Percentiles rank a stretch among this genome's conserved stretches.
Evolutionary conservation across 2,329 filamentous ascomycete genomes (phyloP).

Genomic region (Periconia digitata): DNA sequence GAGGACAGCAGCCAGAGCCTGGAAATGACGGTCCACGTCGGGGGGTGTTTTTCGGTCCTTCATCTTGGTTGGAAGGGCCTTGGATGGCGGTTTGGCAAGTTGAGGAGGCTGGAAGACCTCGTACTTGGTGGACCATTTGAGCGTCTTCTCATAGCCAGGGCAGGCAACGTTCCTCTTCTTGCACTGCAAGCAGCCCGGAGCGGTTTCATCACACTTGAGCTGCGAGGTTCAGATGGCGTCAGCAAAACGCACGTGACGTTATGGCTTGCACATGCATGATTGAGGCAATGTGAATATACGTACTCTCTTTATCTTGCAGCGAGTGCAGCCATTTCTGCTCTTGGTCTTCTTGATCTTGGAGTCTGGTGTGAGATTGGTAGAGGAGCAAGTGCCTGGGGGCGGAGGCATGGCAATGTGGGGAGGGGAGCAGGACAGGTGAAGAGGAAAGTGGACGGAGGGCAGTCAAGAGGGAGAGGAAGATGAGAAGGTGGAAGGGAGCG

Average conservation of each 20-base stretch:
- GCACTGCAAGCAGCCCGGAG: slow-evolving; percentile 48
- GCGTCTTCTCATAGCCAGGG: slow-evolving; percentile 50
- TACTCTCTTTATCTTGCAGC: slow-evolving; percentile 41
- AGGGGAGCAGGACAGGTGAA: slow-evolving; percentile 1
- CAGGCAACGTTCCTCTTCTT: slow-evolving; percentile 46
- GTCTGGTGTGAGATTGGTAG: slow-evolving; percentile 18
- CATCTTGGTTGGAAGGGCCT: slow-evolving; percentile 10
- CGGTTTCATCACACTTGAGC: slow-evolving; percentile 50
- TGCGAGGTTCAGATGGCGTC: slow-evolving; percentile 18
- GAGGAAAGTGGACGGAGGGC: slow-evolving; percentile 14
- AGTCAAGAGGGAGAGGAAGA: not conserved
- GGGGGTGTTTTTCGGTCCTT: slow-evolving; percentile 22
- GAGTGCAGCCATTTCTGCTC: slow-evolving; percentile 37
- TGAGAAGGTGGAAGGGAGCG: slow-evolving; percentile 9
- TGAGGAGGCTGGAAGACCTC: slow-evolving; percentile 45
- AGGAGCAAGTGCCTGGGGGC: slow-evolving; percentile 24
- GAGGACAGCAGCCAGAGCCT: slow-evolving; percentile 41
- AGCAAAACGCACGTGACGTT: slow-evolving; percentile 10
- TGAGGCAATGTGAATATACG: not conserved
- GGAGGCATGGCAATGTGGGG: slow-evolving; percentile 25
- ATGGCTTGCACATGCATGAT: not conserved
- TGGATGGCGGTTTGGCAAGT: slow-evolving; percentile 23
- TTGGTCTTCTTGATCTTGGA: slow-evolving; percentile 38
- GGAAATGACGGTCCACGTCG: slow-evolving; percentile 37
- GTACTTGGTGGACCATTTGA: slow-evolving; percentile 54